Percentiles rank a stretch among this genome's conserved stretches.
Conservation (phyloP, 495 filamentous ascomycete species). For the Cladorrhinum samala region DNA sequence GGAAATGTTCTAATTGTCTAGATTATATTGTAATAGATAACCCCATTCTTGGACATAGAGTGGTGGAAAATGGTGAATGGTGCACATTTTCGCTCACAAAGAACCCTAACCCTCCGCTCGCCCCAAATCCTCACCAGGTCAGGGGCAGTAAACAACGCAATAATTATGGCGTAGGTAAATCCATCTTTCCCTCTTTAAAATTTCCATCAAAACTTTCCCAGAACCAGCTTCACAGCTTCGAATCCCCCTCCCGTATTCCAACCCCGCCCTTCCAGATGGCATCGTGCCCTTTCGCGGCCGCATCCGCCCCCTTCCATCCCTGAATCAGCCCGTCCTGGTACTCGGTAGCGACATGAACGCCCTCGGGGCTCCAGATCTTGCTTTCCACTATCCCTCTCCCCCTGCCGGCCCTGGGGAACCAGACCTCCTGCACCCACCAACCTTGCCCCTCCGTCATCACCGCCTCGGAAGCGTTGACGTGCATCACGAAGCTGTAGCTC, state of each 20-base stretch:
- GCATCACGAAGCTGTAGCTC: slow-evolving; percentile 57
- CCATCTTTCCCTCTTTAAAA: too few species aligned
- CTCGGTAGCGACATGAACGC: slow-evolving; percentile 55
- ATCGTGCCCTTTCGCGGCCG: too few species aligned
- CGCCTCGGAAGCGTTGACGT: slow-evolving; percentile 41
- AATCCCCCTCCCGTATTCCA: slow-evolving; percentile 14
- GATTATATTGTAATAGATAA: background rate
- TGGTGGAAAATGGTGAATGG: too few species aligned
- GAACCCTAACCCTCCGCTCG: background rate
- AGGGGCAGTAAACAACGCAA: background rate
- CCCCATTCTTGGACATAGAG: background rate
- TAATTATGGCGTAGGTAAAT: too few species aligned
- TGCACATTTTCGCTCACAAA: too few species aligned
- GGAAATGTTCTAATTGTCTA: too few species aligned
- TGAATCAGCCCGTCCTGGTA: slow-evolving; percentile 56
- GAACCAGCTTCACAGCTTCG: slow-evolving; percentile 10
- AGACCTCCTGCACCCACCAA: slow-evolving; percentile 67
- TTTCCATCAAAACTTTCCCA: too few species aligned
- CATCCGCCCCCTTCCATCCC: slow-evolving; percentile 6
- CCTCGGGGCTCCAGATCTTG: slow-evolving; percentile 57
- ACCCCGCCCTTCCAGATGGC: background rate
- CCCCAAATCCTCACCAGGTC: background rate
- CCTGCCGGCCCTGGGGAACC: slow-evolving; percentile 48
- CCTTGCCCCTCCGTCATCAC: slow-evolving; percentile 40
- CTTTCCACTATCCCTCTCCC: slow-evolving; percentile 57